Conservation (phyloP, 352 stramenopile genomes). For the Pythium chondricola region DNA sequence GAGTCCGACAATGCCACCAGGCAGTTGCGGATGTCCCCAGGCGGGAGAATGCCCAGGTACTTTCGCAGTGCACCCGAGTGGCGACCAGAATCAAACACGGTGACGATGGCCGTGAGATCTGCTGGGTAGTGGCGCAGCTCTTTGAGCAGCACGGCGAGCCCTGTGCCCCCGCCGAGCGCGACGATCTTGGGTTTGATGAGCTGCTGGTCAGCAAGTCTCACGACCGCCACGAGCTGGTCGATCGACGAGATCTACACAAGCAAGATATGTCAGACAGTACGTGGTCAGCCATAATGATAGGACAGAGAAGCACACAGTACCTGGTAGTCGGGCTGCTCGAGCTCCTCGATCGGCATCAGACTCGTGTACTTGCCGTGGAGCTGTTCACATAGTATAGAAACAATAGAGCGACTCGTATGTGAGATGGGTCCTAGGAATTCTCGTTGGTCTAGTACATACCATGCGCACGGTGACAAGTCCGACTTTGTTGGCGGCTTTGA, state of each 20-base stretch:
- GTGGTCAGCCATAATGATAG: background rate
- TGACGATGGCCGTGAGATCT: conserved; percentile 83
- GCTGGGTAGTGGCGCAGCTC: conserved; percentile 79
- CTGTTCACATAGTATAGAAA: conserved; percentile 24
- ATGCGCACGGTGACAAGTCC: conserved; percentile 74
- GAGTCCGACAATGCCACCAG: conserved; percentile 78
- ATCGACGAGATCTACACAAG: conserved; percentile 61
- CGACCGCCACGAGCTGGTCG: conserved; percentile 64
- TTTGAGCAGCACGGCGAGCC: conserved; percentile 77
- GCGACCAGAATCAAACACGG: conserved; percentile 80
- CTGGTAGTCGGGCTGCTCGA: conserved; percentile 78
- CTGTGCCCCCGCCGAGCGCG: conserved; percentile 71
- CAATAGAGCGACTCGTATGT: no score
- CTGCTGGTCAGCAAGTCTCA: conserved; percentile 72
- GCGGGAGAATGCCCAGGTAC: conserved; percentile 74
- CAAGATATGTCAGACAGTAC: background rate
- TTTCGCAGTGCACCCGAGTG: conserved; percentile 79
- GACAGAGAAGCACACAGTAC: conserved; percentile 17
- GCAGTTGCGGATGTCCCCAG: conserved; percentile 84
- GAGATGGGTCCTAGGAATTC: no score
- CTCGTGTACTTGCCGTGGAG: conserved; percentile 79
- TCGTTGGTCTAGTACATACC: conserved; percentile 31
- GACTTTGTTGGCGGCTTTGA: conserved; percentile 78
- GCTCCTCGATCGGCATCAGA: conserved; percentile 80
- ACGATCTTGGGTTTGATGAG: conserved; percentile 82